Evolutionary conservation across 139 green algal genomes (phyloP).

Genomic region (Zygnema circumcarinatum): DNA sequence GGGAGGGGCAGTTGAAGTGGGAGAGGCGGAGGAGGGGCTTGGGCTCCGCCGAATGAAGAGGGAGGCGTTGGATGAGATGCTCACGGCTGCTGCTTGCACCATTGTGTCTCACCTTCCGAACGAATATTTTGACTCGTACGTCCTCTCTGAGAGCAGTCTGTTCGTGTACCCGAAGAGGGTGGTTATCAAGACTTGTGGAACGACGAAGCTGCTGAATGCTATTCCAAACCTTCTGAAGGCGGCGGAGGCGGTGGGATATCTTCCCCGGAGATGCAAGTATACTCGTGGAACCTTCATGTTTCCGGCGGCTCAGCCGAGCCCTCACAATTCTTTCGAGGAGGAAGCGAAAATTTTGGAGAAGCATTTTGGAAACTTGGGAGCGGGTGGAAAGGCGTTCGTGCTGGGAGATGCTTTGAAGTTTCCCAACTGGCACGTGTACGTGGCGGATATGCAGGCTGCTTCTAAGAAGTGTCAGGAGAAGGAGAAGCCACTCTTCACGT

Average conservation of each 20-base stretch:
- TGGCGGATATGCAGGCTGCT: slow-evolving; percentile 65
- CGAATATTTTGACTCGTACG: slow-evolving; percentile 90
- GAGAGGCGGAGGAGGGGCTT: background rate
- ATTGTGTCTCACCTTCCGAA: slow-evolving; percentile 88
- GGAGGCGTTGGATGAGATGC: slow-evolving; percentile 53
- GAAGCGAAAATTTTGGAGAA: slow-evolving; percentile 79
- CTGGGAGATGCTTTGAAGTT: slow-evolving; percentile 63
- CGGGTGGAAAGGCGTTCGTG: slow-evolving; percentile 76
- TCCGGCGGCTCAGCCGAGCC: slow-evolving; percentile 74
- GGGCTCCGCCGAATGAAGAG: slow-evolving; percentile 54
- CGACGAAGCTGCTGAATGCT: slow-evolving; percentile 79
- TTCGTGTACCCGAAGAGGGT: slow-evolving; percentile 93
- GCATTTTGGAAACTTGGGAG: slow-evolving; percentile 77
- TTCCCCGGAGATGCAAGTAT: slow-evolving; percentile 79
- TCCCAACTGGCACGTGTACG: slow-evolving; percentile 90
- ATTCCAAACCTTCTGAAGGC: slow-evolving; percentile 81
- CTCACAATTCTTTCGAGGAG: slow-evolving; percentile 76
- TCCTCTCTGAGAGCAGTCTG: slow-evolving; percentile 93
- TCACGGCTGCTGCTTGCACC: slow-evolving; percentile 81
- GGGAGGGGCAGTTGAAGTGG: background rate
- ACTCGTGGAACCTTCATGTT: slow-evolving; percentile 93
- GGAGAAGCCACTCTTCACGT: slow-evolving; percentile 71
- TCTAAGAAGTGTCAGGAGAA: background rate
- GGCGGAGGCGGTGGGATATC: slow-evolving; percentile 72
- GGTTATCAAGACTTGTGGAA: slow-evolving; percentile 98